Evolutionary conservation across 305 asterid species (phyloP).

Genomic region (Rubia balearica): DNA sequence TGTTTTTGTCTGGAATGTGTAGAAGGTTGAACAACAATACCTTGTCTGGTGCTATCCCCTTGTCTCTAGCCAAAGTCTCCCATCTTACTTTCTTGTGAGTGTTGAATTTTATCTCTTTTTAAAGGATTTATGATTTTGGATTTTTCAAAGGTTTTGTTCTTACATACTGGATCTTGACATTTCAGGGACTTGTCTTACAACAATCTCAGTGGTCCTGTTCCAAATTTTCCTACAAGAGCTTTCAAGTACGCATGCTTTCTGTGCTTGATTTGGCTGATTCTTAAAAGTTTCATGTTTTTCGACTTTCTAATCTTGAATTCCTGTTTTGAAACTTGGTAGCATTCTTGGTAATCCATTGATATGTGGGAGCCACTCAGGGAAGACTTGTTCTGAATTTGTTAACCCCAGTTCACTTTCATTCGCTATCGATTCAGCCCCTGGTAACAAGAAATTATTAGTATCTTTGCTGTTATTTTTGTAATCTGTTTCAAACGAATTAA

Average conservation of each 20-base stretch:
- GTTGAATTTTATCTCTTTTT: constrained; percentile 11
- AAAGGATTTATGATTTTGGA: neutral
- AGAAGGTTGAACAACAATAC: constrained; percentile 96
- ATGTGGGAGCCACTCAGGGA: constrained; percentile 62
- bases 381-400: constrained; percentile 55
- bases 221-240: constrained; percentile 70
- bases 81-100: constrained; percentile 98
- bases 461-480: neutral
- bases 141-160: constrained; percentile 14
- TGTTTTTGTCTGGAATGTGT: constrained; percentile 41
- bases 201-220: constrained; percentile 84
- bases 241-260: constrained; percentile 63
- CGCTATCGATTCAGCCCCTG: constrained; percentile 45
- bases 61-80: constrained; percentile 69
- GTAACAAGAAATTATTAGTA: constrained; percentile 19
- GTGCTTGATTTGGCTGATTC: constrained; percentile 2
- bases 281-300: neutral
- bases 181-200: constrained; percentile 96
- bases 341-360: constrained; percentile 73
- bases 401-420: constrained; percentile 49
- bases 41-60: constrained; percentile 79
- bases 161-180: constrained; percentile 12
- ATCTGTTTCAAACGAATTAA: neutral
- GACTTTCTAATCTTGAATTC: neutral
- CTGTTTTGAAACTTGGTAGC: constrained; percentile 15